Evolutionary conservation across 2,329 filamentous ascomycete species (phyloP), one percentile per base, ranked within the genome.

Genomic region (Stenocarpella maydis): DNA sequence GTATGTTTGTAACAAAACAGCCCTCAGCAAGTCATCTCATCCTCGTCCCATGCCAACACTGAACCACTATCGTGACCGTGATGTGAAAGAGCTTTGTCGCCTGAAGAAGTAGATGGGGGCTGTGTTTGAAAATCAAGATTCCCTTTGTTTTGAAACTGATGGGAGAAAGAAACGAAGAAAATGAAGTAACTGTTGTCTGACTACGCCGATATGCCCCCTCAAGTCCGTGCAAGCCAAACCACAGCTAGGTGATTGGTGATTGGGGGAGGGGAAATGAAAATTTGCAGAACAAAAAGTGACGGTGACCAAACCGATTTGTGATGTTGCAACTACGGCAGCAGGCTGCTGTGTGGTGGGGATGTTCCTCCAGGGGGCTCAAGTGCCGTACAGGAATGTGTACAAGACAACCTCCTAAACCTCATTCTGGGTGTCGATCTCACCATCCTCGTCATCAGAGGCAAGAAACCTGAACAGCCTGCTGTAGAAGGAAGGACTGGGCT

Each of bases 211-310:
- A 63, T 63, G 43, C 41, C 17, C 58, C 58, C 28, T 47, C 6
- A 17, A 37, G 43, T 63, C 58, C 58, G 24, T 49, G 58, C 58
- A 63, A 63, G 43, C 58, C 43, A 63, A 49, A 28, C 17, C 28
- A 34, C 43, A 63, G 41, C 43, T 49, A 28, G 43, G 58, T 63
- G 58, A 26, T 37, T 63, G 58, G 58, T 63, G 58, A 43, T 63
- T 3, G 12, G 41, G 28, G 31, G 9, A 21, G 24, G 15, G 34
- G 19, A 41, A 7, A 21, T 8, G 24, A 37, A 39, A 37, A 39
- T 31, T 31, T 26, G 49, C n/a, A 34, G n/a, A 58, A 58, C 10
- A 41, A 58, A 34, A 58, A 49, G 58, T 49, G 41, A 28, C 34
- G 28, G 39, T 54, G 50, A 49, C 43, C 52, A 50, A 47, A 45